A percentile compares a stretch with the other conserved stretches of the same genome.
Evolutionary conservation across 108 stramenopile species (phyloP).

Genomic region (Discostella stelligeroides): DNA sequence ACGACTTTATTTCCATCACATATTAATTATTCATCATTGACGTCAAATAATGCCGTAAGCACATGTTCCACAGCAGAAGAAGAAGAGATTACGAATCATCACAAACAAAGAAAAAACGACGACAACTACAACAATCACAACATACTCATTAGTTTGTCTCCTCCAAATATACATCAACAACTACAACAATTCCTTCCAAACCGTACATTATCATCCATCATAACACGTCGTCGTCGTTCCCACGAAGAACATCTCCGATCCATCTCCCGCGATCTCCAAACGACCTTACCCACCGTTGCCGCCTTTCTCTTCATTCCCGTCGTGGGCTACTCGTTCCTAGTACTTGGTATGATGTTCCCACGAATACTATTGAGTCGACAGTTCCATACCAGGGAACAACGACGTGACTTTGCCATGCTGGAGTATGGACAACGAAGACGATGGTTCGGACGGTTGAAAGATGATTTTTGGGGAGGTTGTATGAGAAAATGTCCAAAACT

Average conservation of each 20-base stretch:
- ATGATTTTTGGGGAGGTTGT: conserved; percentile 43
- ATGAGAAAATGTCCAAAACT: conserved; percentile 20
- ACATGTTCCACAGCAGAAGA: not conserved
- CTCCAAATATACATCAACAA: conserved; percentile 2
- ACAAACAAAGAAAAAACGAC: no score
- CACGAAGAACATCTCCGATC: conserved; percentile 25
- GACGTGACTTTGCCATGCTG: conserved; percentile 27
- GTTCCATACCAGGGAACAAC: conserved; percentile 32
- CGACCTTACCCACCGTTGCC: conserved; percentile 34
- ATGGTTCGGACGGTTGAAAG: conserved; percentile 22
- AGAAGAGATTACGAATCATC: no score
- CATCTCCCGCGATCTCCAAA: conserved; percentile 18
- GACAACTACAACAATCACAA: no score
- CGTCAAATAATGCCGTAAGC: not conserved
- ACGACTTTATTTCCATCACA: conserved; percentile 8
- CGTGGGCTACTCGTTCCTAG: conserved; percentile 28
- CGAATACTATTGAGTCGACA: conserved; percentile 40
- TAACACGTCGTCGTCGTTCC: conserved; percentile 13
- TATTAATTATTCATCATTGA: conserved; percentile 2
- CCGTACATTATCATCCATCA: conserved; percentile 6
- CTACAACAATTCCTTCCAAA: conserved; percentile 2
- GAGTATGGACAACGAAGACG: conserved; percentile 26
- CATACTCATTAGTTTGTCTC: no score
- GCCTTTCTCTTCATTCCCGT: conserved; percentile 28
- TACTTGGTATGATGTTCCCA: conserved; percentile 39